phyloP scores from a whole-genome alignment of 2,329 filamentous ascomycete genomes.

The Fusarium caatingaense region DNA sequence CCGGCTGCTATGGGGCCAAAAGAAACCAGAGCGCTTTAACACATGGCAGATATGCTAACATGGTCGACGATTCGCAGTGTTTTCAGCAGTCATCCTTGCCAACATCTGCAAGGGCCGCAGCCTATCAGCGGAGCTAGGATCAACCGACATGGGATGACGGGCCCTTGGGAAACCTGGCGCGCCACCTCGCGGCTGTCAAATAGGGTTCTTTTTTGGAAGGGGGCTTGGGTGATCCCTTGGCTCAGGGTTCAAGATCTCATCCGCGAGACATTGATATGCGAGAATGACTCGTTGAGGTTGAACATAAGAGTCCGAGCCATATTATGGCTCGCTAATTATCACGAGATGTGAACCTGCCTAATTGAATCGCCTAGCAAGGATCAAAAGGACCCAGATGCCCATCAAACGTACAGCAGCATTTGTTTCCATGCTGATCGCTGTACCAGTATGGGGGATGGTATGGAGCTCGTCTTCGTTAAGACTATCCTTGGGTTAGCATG shows the following conservation, averaged over 20 bases:
- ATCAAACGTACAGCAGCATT: constrained; percentile 18
- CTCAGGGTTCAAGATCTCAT: constrained; percentile 33
- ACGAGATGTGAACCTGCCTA: neutral
- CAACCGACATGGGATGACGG: constrained; percentile 35
- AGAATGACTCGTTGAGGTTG: constrained; percentile 1
- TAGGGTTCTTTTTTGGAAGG: constrained; percentile 36
- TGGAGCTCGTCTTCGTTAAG: constrained; percentile 3
- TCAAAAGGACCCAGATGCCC: constrained; percentile 7
- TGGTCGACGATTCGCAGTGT: constrained; percentile 32
- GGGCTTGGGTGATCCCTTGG: constrained; percentile 20
- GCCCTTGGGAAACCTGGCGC: constrained; percentile 30
- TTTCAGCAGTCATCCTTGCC: constrained; percentile 41
- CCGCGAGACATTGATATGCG: neutral
- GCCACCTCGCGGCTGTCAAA: constrained; percentile 37
- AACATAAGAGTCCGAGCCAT: neutral
- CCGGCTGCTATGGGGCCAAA: constrained; percentile 28
- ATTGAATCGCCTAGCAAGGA: constrained; percentile 15
- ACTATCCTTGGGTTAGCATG: constrained; percentile 20
- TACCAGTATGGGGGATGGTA: neutral
- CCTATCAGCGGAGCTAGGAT: constrained; percentile 42
- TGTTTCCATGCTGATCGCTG: constrained; percentile 27
- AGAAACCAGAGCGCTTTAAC: constrained; percentile 30
- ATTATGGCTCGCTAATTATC: neutral
- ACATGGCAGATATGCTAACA: constrained; percentile 35
- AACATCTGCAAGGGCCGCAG: constrained; percentile 45